Conservation (phyloP, 2,329 filamentous ascomycete species). For the Colletotrichum zoysiae region DNA sequence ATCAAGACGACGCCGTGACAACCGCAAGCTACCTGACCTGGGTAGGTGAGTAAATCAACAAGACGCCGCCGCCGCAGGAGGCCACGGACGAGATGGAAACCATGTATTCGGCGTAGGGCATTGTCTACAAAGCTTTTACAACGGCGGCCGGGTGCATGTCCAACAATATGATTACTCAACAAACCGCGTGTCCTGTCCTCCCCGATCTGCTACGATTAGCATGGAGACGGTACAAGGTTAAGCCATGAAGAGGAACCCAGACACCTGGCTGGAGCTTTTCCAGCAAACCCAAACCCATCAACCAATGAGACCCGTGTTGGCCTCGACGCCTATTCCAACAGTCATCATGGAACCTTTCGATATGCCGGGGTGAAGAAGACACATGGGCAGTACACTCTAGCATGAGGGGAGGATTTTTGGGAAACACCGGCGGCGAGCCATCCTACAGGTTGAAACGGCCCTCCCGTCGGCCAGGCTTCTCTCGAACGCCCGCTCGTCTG, state of each 20-base stretch:
- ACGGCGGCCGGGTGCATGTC: neutral
- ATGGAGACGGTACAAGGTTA: conserved; percentile 14
- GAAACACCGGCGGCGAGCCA: conserved; percentile 37
- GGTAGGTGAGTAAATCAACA: neutral
- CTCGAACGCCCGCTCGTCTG: conserved; percentile 43
- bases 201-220: conserved; percentile 7
- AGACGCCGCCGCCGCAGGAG: conserved; percentile 8
- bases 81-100: conserved; percentile 8
- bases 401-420: conserved; percentile 18
- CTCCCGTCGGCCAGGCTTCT: conserved; percentile 31
- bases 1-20: conserved; percentile 1
- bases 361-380: neutral
- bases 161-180: neutral
- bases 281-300: conserved; percentile 1
- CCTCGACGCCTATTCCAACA: neutral
- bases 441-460: conserved; percentile 28
- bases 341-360: conserved; percentile 4
- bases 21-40: neutral
- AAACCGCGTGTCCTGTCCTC: neutral
- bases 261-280: neutral
- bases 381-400: neutral
- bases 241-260: conserved; percentile 15
- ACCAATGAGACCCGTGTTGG: neutral
- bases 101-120: neutral
- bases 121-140: neutral